Percentiles rank a stretch among this genome's conserved stretches.
These are phyloP conservation scores for Sphagnum contortum DNA, from an alignment of 225 moss, liverwort and hornwort genomes.

Conservation along the genomic window DNA sequence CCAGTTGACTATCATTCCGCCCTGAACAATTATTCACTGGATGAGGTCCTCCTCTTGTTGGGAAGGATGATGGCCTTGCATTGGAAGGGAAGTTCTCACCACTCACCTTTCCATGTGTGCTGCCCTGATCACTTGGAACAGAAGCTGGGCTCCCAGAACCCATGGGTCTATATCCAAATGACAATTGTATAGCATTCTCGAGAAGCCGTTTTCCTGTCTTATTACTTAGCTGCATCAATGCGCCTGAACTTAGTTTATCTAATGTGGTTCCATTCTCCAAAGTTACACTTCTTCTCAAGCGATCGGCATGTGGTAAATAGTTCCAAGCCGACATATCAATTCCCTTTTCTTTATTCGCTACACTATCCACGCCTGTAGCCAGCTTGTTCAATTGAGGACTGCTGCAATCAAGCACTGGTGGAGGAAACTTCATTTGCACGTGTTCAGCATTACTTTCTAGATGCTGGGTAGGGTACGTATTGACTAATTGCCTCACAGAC, in stretches of 20 bases:
- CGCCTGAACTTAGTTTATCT: slow-evolving; percentile 35
- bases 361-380: slow-evolving; percentile 18
- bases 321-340: slow-evolving; percentile 25
- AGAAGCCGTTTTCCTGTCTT: slow-evolving; percentile 39
- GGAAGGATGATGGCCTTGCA: slow-evolving; percentile 18
- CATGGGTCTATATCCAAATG: slow-evolving; percentile 32
- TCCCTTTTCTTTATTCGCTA: slow-evolving; percentile 19
- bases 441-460: slow-evolving; percentile 14
- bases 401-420: slow-evolving; percentile 11
- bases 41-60: slow-evolving; percentile 5
- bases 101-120: slow-evolving; percentile 9
- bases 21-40: slow-evolving; percentile 14
- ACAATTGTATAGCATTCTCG: slow-evolving; percentile 39
- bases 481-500: slow-evolving; percentile 16
- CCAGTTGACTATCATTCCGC: slow-evolving; percentile 14
- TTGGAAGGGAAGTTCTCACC: slow-evolving; percentile 10
- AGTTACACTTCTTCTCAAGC: slow-evolving; percentile 23
- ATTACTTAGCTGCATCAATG: slow-evolving; percentile 40
- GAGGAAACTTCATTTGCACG: slow-evolving; percentile 24
- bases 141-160: slow-evolving; percentile 16
- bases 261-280: slow-evolving; percentile 37
- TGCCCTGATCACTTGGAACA: slow-evolving; percentile 4
- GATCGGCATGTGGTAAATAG: slow-evolving; percentile 26
- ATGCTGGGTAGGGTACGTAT: slow-evolving; percentile 12
- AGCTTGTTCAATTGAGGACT: slow-evolving; percentile 22